Conservation (phyloP, 2,329 filamentous ascomycete genomes). For the Ophiobolus disseminans region DNA sequence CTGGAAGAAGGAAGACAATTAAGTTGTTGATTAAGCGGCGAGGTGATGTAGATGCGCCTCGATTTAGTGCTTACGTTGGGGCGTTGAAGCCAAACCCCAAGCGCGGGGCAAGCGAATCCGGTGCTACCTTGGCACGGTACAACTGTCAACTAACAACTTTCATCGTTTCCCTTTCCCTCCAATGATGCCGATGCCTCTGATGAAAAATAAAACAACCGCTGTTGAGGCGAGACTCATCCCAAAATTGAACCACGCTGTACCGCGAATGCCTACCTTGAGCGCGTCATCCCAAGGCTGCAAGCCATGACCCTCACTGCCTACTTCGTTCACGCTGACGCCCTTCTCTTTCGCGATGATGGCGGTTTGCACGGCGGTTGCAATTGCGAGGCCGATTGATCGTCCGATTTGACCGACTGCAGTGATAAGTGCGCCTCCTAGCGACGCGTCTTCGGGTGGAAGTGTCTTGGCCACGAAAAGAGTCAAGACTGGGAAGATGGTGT, state of each 20-base stretch:
- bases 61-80: neutral
- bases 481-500: constrained; percentile 70
- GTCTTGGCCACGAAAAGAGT: constrained; percentile 70
- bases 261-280: constrained; percentile 48
- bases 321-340: constrained; percentile 34
- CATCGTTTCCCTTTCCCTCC: constrained; percentile 13
- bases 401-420: constrained; percentile 72
- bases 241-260: constrained; percentile 52
- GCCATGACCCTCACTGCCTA: constrained; percentile 30
- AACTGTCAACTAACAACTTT: neutral
- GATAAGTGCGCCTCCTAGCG: constrained; percentile 71
- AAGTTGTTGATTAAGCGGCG: too few relatives aligned
- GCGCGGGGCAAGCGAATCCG: too few relatives aligned
- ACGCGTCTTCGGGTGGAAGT: constrained; percentile 69
- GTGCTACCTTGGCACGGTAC: too few relatives aligned
- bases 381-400: constrained; percentile 68
- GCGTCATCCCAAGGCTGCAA: constrained; percentile 32
- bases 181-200: constrained; percentile 28
- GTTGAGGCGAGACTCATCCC: constrained; percentile 45
- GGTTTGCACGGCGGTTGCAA: constrained; percentile 70
- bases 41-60: too few relatives aligned
- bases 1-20: too few relatives aligned
- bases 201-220: constrained; percentile 41
- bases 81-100: too few relatives aligned
- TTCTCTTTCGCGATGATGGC: constrained; percentile 53